Evolutionary conservation across 768 basidiomycete species (phyloP).

Genomic region (Boletellus ananas): DNA sequence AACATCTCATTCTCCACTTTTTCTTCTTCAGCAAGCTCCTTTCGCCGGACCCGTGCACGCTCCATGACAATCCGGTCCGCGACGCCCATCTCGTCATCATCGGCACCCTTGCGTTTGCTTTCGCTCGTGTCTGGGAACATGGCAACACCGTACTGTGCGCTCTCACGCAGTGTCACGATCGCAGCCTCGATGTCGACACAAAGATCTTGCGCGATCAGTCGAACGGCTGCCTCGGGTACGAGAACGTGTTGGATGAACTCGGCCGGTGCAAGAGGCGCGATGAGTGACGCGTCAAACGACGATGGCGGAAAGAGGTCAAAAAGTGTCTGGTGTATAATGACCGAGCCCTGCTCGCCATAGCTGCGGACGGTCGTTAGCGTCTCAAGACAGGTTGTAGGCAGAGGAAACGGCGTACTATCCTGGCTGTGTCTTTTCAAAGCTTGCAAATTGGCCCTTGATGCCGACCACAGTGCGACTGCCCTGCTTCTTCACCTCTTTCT

Average conservation of each 20-base stretch:
- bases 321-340: slow-evolving; percentile 75
- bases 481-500: slow-evolving; percentile 57
- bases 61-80: slow-evolving; percentile 44
- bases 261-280: slow-evolving; percentile 62
- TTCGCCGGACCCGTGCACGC: slow-evolving; percentile 39
- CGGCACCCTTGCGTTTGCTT: slow-evolving; percentile 31
- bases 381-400: background rate
- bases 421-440: slow-evolving; percentile 78
- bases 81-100: slow-evolving; percentile 28
- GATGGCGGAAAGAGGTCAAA: slow-evolving; percentile 70
- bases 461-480: slow-evolving; percentile 65
- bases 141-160: slow-evolving; percentile 77
- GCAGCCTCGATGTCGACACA: slow-evolving; percentile 45
- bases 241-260: slow-evolving; percentile 82
- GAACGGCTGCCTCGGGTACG: slow-evolving; percentile 83
- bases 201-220: slow-evolving; percentile 80
- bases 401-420: slow-evolving; percentile 68
- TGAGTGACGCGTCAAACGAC: slow-evolving; percentile 48
- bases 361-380: slow-evolving; percentile 35
- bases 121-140: slow-evolving; percentile 64
- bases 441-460: slow-evolving; percentile 70
- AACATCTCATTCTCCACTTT: slow-evolving; percentile 28
- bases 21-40: slow-evolving; percentile 42
- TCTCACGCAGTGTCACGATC: slow-evolving; percentile 62
- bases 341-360: slow-evolving; percentile 82